Evolutionary conservation across 1,284 basidiomycete genomes (phyloP).

Genomic region (Rhodotorula sp.): DNA sequence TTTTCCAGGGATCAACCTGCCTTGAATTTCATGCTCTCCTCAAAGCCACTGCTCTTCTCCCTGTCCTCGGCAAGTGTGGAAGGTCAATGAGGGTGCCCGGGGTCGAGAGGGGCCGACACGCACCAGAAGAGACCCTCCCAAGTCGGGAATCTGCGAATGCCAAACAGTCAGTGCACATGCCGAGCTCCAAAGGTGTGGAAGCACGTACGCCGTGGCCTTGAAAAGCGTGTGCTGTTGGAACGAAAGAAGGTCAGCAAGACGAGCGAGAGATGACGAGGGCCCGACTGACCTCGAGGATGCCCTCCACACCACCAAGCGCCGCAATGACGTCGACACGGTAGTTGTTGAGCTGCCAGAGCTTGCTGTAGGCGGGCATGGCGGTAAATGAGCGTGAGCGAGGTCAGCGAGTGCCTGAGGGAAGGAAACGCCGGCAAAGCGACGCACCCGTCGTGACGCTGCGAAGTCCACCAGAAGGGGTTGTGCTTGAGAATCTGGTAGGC

Average conservation of each 20-base stretch:
- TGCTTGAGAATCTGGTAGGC: conserved; percentile 88
- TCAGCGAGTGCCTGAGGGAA: background rate
- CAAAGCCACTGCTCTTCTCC: too few species aligned
- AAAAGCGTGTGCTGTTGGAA: conserved; percentile 80
- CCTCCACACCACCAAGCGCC: conserved; percentile 96
- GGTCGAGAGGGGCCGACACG: background rate
- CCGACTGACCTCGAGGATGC: conserved; percentile 58
- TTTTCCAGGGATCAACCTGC: too few species aligned
- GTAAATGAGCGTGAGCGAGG: conserved; percentile 63
- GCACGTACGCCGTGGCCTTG: conserved; percentile 60
- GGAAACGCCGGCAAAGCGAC: conserved; percentile 1
- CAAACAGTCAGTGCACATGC: conserved; percentile 34
- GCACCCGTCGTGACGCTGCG: conserved; percentile 87
- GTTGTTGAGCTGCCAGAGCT: conserved; percentile 82
- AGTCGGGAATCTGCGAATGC: background rate
- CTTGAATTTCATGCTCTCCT: too few species aligned
- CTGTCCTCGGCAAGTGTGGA: background rate
- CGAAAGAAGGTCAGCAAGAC: too few species aligned
- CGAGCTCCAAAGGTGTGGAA: conserved; percentile 55
- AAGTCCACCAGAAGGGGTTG: conserved; percentile 95
- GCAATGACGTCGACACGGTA: conserved; percentile 99
- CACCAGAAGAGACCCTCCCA: conserved; percentile 67
- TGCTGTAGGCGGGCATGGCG: background rate
- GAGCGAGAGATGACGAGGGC: background rate
- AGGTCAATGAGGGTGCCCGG: too few species aligned